phyloP scores from a whole-genome alignment of 345 rosid species.

The Pugionium dolabratum region DNA sequence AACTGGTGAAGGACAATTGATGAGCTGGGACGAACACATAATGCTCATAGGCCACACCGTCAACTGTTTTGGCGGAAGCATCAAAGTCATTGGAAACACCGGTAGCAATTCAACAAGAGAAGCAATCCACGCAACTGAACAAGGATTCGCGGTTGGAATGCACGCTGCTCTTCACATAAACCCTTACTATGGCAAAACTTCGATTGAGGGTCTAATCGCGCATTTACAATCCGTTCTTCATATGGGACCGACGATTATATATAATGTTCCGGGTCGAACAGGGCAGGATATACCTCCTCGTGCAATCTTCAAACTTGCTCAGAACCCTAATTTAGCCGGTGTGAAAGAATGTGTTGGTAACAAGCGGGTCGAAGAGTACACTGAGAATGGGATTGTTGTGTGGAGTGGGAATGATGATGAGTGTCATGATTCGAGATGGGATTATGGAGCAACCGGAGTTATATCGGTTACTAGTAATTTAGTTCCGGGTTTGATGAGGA shows the following conservation, averaged over 20 bases:
- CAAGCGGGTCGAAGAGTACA: slow-evolving; percentile 62
- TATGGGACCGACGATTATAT: slow-evolving; percentile 85
- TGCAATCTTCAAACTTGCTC: slow-evolving; percentile 57
- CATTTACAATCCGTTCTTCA: slow-evolving; percentile 75
- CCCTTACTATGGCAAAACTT: slow-evolving; percentile 95
- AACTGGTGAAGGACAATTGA: slow-evolving; percentile 92
- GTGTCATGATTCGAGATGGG: slow-evolving; percentile 91
- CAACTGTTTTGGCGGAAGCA: slow-evolving; percentile 70
- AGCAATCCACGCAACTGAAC: slow-evolving; percentile 88
- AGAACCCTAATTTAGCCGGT: slow-evolving; percentile 68
- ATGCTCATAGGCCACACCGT: slow-evolving; percentile 94
- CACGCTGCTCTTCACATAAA: slow-evolving; percentile 94
- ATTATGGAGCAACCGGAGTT: slow-evolving; percentile 72
- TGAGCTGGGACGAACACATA: slow-evolving; percentile 98
- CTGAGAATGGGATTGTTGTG: slow-evolving; percentile 67
- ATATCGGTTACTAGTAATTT: slow-evolving; percentile 81
- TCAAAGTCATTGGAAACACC: slow-evolving; percentile 86
- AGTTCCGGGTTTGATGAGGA: slow-evolving; percentile 69
- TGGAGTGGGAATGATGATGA: slow-evolving; percentile 92
- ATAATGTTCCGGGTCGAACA: slow-evolving; percentile 83
- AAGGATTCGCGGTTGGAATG: slow-evolving; percentile 97
- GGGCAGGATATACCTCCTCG: slow-evolving; percentile 82
- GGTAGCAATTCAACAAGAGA: slow-evolving; percentile 94
- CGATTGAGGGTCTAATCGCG: slow-evolving; percentile 61
- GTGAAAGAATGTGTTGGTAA: slow-evolving; percentile 82